Percentiles rank a stretch among this genome's conserved stretches.
These are phyloP conservation scores for Gillenia trifoliata DNA, from an alignment of 306 rosid genomes.

Conservation along the genomic window DNA sequence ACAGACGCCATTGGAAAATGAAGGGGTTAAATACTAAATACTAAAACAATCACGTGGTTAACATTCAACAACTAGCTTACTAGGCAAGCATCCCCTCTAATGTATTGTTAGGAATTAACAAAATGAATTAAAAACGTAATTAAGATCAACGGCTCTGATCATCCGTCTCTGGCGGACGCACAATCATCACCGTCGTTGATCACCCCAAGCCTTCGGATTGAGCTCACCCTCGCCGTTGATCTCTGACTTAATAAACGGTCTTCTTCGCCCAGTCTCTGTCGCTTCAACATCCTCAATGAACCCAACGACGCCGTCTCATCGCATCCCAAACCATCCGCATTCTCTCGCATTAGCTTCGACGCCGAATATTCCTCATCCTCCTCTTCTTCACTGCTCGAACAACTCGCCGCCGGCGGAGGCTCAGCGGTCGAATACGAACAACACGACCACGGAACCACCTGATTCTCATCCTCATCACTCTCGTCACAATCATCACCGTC, in stretches of 20 bases:
- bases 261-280: constrained; percentile 12
- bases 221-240: constrained; percentile 26
- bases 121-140: not conserved
- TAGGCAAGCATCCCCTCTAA: not conserved
- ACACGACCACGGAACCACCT: constrained; percentile 53
- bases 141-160: constrained; percentile 22
- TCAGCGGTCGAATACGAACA: constrained; percentile 18
- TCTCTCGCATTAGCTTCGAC: constrained; percentile 30
- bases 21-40: not conserved
- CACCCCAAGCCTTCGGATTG: constrained; percentile 23
- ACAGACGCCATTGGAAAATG: no score
- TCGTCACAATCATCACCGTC: constrained; percentile 13
- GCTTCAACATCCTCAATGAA: constrained; percentile 28
- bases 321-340: not conserved
- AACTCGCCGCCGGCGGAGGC: constrained; percentile 15
- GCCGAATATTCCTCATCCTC: constrained; percentile 1
- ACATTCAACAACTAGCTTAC: not conserved
- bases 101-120: constrained; percentile 9
- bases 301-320: constrained; percentile 25
- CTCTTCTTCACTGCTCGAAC: constrained; percentile 30
- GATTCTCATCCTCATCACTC: constrained; percentile 40
- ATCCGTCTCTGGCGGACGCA: constrained; percentile 39
- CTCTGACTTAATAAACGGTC: not conserved
- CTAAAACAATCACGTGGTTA: not conserved
- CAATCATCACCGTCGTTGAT: not conserved